These are phyloP conservation scores for Vicia villosa DNA, from an alignment of 306 rosid species.

Conservation along the genomic window DNA sequence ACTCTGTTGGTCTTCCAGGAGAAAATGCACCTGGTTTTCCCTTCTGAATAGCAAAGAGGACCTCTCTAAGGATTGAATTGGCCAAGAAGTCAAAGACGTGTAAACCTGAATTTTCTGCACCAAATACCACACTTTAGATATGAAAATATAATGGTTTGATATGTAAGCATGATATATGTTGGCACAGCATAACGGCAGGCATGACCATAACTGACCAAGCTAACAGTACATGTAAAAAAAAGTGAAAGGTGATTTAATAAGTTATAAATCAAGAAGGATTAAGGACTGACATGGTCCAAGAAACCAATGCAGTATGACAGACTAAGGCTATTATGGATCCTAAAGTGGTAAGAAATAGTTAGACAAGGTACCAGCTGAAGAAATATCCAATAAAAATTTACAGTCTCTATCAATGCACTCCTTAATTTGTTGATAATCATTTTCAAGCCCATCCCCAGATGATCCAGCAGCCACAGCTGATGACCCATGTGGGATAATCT, in stretches of 20 bases:
- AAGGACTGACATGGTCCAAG: conserved; percentile 27
- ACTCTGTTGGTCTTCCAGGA: conserved; percentile 92
- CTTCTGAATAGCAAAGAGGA: conserved; percentile 84
- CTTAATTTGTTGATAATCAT: conserved; percentile 74
- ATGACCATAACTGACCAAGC: conserved; percentile 22
- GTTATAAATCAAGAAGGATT: conserved; percentile 27
- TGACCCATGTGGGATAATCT: conserved; percentile 70
- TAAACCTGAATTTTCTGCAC: conserved; percentile 95
- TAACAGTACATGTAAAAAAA: conserved; percentile 22
- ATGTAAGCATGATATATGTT: conserved; percentile 20
- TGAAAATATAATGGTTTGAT: conserved; percentile 6
- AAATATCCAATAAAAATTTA: conserved; percentile 84
- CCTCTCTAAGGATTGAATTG: conserved; percentile 95
- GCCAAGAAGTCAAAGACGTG: conserved; percentile 97
- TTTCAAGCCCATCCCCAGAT: conserved; percentile 79
- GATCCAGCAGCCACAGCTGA: conserved; percentile 56
- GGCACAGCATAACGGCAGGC: conserved; percentile 21
- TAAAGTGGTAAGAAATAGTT: conserved; percentile 23
- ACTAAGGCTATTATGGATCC: conserved; percentile 7
- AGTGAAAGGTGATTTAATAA: conserved; percentile 21
- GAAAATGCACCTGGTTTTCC: conserved; percentile 98
- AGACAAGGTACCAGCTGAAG: conserved; percentile 69
- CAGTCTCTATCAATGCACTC: conserved; percentile 75
- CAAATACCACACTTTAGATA: conserved; percentile 32
- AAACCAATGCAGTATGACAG: conserved; percentile 27